These are phyloP conservation scores for Globisporangium takayamanum DNA, from an alignment of 352 stramenopile species.

Conservation along the genomic window DNA sequence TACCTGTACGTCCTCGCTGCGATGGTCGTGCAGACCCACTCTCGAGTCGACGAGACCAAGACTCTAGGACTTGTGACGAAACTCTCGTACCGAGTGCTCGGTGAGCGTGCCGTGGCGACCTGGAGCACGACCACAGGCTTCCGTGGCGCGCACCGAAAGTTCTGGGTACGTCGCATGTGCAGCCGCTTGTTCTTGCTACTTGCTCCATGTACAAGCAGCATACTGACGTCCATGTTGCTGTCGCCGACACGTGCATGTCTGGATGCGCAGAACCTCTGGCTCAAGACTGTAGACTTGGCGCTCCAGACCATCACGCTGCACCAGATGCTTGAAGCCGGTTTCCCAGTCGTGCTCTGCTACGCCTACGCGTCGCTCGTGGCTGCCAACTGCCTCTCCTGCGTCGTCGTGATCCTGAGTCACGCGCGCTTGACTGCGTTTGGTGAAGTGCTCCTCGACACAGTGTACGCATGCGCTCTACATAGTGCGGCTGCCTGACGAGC, in stretches of 20 bases:
- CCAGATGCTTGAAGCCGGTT: slow-evolving; percentile 20
- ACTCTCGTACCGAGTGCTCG: not conserved
- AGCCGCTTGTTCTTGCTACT: too few relatives aligned
- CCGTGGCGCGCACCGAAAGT: slow-evolving; percentile 1
- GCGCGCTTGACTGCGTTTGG: slow-evolving; percentile 11
- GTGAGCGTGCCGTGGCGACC: not conserved
- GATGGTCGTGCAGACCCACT: not conserved
- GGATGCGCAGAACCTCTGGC: slow-evolving; percentile 17
- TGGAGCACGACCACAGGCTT: slow-evolving; percentile 2
- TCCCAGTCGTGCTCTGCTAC: slow-evolving; percentile 9
- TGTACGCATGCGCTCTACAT: not conserved
- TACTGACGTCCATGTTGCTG: too few relatives aligned
- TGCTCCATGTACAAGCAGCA: too few relatives aligned
- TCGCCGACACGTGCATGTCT: too few relatives aligned
- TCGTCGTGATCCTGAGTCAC: slow-evolving; percentile 4
- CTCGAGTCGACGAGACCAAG: not conserved
- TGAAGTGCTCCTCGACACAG: slow-evolving; percentile 26
- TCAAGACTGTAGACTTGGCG: slow-evolving; percentile 21
- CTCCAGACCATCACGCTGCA: slow-evolving; percentile 18
- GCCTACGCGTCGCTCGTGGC: slow-evolving; percentile 13
- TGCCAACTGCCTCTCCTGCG: slow-evolving; percentile 18
- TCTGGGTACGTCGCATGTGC: slow-evolving; percentile 4
- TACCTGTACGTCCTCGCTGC: slow-evolving; percentile 1
- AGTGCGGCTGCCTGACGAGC: too few relatives aligned
- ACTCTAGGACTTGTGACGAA: not conserved